Evolutionary conservation across 352 stramenopile genomes (phyloP), one percentile per base, ranked within the genome.

Genomic region (Phytophthora parvispora): DNA sequence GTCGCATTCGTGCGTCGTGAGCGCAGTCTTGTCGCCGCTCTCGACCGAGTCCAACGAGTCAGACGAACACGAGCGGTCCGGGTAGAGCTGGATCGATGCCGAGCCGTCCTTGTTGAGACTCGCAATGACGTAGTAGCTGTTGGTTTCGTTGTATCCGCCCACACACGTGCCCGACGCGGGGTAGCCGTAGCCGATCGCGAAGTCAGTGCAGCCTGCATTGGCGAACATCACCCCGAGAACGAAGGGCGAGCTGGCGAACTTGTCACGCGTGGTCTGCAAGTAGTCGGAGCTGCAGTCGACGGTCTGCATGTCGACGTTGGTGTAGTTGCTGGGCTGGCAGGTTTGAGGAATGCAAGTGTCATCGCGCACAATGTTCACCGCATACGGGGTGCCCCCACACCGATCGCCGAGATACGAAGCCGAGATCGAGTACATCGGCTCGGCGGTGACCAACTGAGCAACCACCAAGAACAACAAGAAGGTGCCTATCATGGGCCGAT

Each of bases 91-190:
- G 2, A 75, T 8, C 15, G 62, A 72, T 16, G 68, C 68, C 12
- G 68, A 72, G 9, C 68, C 68, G 22, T 72, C 72, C n/a, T 40
- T 15, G 6, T 72, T 40, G 5, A 75, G 29, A 47, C 52, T 60
- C 1, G 68, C 68, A 10, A 72, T 52, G 15, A 75, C 61, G 54
- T 75, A 75, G 61, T 75, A 75, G 27, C 67, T 75, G 20, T 49
- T 69, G n/a, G n/a, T n/a, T n/a, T n/a, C n/a, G n/a, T 72, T 47
- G 36, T 72, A 75, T 3, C 53, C 62, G 4, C 68, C 68, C 1
- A 72, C 49, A 16, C 68, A 75, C 2, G 50, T 60, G 13, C 62
- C 63, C 12, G 68, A 75, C 12, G 68, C 68, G 4, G 56, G 68
- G 13, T 72, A 75, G 13, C 62, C 62, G 24, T 64, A 67, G 2